A percentile compares a stretch with the other conserved stretches of the same genome.
These are phyloP conservation scores for Coemansia javaensis DNA, from an alignment of 192 early-diverging fungal species.

Conservation along the genomic window DNA sequence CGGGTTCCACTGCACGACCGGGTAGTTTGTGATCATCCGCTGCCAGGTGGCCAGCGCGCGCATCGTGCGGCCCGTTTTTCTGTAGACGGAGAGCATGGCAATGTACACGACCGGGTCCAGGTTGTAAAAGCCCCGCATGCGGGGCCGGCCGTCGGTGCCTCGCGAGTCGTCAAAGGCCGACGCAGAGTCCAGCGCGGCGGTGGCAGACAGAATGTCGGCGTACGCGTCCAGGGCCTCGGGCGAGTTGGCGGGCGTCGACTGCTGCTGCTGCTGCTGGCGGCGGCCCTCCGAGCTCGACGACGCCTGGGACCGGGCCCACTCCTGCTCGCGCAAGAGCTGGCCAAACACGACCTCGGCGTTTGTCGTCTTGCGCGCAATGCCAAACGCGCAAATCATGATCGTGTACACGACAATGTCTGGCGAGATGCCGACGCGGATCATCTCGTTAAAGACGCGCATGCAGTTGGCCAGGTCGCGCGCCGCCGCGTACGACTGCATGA, in stretches of 20 bases:
- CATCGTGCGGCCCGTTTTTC: conserved; percentile 13
- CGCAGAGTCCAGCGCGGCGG: conserved; percentile 1
- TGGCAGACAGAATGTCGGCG: conserved; percentile 11
- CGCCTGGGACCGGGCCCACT: conserved; percentile 16
- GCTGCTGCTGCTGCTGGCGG: no score
- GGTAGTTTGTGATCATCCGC: conserved; percentile 36
- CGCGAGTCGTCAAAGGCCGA: conserved; percentile 1
- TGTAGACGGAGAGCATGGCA: conserved; percentile 46
- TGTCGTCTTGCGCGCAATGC: not conserved
- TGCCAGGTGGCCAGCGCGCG: conserved; percentile 44
- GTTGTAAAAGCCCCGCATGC: conserved; percentile 35
- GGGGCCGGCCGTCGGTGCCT: conserved; percentile 13
- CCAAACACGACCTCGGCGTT: conserved; percentile 36
- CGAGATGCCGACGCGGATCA: conserved; percentile 49
- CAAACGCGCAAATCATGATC: conserved; percentile 46
- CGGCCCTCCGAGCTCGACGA: no score
- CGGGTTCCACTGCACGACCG: conserved; percentile 41
- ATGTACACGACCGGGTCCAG: conserved; percentile 43
- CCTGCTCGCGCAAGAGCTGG: conserved; percentile 33
- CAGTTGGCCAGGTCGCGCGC: conserved; percentile 67
- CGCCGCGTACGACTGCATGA: conserved; percentile 72
- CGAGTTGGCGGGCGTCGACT: not conserved
- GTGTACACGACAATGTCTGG: conserved; percentile 42
- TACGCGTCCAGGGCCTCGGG: conserved; percentile 25
- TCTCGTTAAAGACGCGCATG: conserved; percentile 58